These are phyloP conservation scores for Petunia secreta DNA, from an alignment of 257 asterid species.

Conservation along the genomic window DNA sequence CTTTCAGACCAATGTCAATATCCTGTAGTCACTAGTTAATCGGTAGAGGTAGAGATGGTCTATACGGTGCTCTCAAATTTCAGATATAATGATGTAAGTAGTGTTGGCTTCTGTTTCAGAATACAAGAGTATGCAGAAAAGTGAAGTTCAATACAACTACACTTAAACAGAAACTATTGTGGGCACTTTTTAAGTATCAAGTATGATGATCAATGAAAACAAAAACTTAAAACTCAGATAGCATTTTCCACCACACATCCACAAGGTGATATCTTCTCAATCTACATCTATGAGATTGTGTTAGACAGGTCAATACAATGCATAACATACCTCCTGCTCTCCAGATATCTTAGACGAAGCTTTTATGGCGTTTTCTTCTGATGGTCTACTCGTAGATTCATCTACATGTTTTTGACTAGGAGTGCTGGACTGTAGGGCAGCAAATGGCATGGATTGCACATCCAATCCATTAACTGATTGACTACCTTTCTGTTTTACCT, in stretches of 20 bases:
- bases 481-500: conserved; percentile 48
- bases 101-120: not conserved
- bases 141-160: not conserved
- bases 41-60: not conserved
- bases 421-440: conserved; percentile 47
- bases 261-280: not conserved
- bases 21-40: not conserved
- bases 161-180: not conserved
- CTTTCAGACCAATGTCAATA: not conserved
- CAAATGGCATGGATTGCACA: conserved; percentile 45
- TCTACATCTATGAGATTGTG: not conserved
- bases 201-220: not conserved
- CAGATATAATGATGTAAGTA: not conserved
- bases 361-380: conserved; percentile 64
- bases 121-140: not conserved
- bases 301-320: not conserved
- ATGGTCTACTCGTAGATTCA: conserved; percentile 57
- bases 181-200: not conserved
- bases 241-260: not conserved
- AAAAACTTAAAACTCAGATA: not conserved
- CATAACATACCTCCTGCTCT: conserved; percentile 77
- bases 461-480: conserved; percentile 53
- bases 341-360: conserved; percentile 49
- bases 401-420: conserved; percentile 59
- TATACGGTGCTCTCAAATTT: not conserved